Conservation (phyloP, 129 eudicot species). For the Lonicera japonica region DNA sequence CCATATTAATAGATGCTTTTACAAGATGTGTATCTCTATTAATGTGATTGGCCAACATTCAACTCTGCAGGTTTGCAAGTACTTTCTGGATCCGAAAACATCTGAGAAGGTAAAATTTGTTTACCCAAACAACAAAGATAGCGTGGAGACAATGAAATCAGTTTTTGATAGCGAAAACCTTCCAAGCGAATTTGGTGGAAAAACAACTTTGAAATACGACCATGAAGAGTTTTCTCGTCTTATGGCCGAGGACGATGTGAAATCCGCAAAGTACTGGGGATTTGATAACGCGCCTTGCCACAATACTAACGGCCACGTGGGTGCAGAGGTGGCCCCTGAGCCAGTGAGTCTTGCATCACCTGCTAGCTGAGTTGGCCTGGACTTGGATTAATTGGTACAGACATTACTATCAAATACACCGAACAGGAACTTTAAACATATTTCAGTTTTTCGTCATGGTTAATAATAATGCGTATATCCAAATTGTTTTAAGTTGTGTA, state of each 20-base stretch:
- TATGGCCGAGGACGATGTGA: conserved; percentile 81
- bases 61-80: conserved; percentile 53
- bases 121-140: conserved; percentile 74
- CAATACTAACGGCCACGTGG: conserved; percentile 8
- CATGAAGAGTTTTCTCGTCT: conserved; percentile 86
- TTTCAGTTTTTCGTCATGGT: not conserved
- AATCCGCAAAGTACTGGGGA: conserved; percentile 78
- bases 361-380: conserved; percentile 22
- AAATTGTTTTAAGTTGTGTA: not conserved
- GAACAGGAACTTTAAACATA: not conserved
- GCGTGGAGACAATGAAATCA: conserved; percentile 67
- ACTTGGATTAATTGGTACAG: not conserved
- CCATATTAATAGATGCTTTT: not conserved
- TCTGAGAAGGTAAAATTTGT: conserved; percentile 65
- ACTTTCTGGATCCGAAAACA: conserved; percentile 74
- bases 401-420: not conserved
- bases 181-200: conserved; percentile 86
- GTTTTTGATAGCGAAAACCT: conserved; percentile 80
- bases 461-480: not conserved
- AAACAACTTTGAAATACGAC: conserved; percentile 67
- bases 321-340: conserved; percentile 17
- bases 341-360: conserved; percentile 9
- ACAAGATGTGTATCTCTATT: not conserved
- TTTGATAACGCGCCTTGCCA: conserved; percentile 26
- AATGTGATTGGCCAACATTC: not conserved